These are phyloP conservation scores for Aspergillus pseudotamarii DNA, from an alignment of 2,329 filamentous ascomycete species.

Conservation along the genomic window DNA sequence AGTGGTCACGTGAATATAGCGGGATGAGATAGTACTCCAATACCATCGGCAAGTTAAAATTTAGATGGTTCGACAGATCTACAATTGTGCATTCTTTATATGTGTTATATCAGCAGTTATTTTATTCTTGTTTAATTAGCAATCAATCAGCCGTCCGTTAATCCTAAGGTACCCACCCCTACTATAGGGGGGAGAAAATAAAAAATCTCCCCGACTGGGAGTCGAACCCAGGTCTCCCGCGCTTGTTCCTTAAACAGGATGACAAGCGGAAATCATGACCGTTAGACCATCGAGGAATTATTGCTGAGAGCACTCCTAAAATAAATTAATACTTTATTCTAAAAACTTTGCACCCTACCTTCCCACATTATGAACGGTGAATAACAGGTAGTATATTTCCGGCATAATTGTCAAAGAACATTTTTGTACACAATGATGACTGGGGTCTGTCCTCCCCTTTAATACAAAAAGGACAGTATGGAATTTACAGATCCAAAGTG, in stretches of 20 bases:
- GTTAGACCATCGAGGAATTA: slow-evolving; percentile 25
- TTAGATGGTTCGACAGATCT: no score
- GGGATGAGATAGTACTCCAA: no score
- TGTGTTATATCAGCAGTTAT: no score
- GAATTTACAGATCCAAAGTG: not conserved
- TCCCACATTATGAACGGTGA: not conserved
- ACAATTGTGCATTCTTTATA: no score
- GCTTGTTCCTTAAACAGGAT: slow-evolving; percentile 11
- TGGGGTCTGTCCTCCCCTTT: not conserved
- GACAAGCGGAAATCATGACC: slow-evolving; percentile 21
- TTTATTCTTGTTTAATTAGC: no score
- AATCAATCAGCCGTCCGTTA: no score
- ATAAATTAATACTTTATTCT: not conserved
- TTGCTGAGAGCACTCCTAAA: not conserved
- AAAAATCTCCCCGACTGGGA: slow-evolving; percentile 15
- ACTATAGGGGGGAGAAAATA: not conserved
- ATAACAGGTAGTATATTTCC: not conserved
- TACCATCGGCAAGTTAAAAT: no score
- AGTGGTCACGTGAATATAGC: no score
- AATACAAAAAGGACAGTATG: not conserved
- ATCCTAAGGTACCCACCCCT: no score
- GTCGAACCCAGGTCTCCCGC: slow-evolving; percentile 19
- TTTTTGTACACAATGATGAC: not conserved
- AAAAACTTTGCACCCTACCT: not conserved
- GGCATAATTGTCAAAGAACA: not conserved